Conservation (phyloP, 257 asterid genomes). For the Gardenia jasminoides region DNA sequence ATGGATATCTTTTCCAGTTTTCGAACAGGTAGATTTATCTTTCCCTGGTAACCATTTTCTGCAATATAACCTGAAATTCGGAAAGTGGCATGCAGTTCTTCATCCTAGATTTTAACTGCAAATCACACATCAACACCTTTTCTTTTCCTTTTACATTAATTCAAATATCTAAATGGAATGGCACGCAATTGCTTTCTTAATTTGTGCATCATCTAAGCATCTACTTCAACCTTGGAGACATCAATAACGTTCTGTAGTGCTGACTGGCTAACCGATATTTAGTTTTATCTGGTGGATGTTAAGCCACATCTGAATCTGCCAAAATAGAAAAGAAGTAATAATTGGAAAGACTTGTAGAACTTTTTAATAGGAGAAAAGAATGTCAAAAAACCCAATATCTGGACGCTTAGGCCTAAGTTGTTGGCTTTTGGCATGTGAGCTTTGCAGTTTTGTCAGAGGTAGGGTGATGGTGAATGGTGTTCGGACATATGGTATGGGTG, state of each 20-base stretch:
- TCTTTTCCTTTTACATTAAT: neutral
- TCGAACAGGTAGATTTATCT: conserved; percentile 63
- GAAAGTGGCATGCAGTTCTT: neutral
- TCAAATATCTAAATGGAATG: neutral
- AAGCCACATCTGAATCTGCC: neutral
- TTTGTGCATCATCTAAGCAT: neutral
- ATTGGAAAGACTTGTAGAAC: neutral
- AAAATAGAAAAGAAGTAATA: neutral
- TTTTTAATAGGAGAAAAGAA: neutral
- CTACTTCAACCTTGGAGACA: neutral
- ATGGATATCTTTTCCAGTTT: conserved; percentile 96
- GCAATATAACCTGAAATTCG: neutral
- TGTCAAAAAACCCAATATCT: neutral
- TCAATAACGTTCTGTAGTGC: neutral
- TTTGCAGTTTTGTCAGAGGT: neutral
- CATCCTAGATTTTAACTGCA: neutral
- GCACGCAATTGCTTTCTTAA: neutral
- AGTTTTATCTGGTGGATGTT: neutral
- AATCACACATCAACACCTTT: neutral
- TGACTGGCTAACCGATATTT: neutral
- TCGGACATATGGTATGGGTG: neutral
- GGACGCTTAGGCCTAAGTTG: neutral
- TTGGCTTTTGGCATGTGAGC: neutral
- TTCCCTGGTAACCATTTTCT: neutral
- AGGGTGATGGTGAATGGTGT: neutral